Evolutionary conservation across 805 yeast genomes (phyloP).

Genomic region (Sugiyamaella qingdaonensis): DNA sequence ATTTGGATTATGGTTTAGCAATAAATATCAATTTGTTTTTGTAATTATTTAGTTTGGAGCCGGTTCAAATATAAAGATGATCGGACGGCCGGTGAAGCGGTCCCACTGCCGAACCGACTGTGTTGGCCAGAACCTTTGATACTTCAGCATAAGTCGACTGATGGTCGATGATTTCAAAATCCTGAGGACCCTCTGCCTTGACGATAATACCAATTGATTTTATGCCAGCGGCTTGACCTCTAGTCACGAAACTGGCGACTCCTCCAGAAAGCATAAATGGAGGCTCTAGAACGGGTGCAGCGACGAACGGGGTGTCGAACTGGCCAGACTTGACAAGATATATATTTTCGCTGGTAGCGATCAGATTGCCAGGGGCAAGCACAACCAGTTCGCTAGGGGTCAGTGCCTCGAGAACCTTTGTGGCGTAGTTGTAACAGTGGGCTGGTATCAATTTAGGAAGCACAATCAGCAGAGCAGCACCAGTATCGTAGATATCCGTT

Average conservation of each 20-base stretch:
- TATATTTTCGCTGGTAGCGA: constrained; percentile 9
- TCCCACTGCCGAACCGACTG: neutral
- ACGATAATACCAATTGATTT: constrained; percentile 28
- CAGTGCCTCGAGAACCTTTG: constrained; percentile 12
- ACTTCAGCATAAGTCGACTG: constrained; percentile 9
- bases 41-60: neutral
- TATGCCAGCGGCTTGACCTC: constrained; percentile 21
- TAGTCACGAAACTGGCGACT: constrained; percentile 30
- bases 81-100: neutral
- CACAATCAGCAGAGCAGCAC: constrained; percentile 5
- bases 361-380: constrained; percentile 17
- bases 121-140: constrained; percentile 2
- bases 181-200: constrained; percentile 31
- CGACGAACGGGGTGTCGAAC: neutral
- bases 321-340: constrained; percentile 6
- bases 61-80: constrained; percentile 2
- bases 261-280: constrained; percentile 32
- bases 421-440: constrained; percentile 16
- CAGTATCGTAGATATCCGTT: neutral
- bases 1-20: too few species aligned
- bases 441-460: constrained; percentile 16
- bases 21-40: neutral
- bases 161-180: constrained; percentile 27
- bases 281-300: constrained; percentile 24
- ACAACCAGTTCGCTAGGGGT: constrained; percentile 13